phyloP scores from a whole-genome alignment of 2,329 filamentous ascomycete species.

The Thielaviopsis populi region DNA sequence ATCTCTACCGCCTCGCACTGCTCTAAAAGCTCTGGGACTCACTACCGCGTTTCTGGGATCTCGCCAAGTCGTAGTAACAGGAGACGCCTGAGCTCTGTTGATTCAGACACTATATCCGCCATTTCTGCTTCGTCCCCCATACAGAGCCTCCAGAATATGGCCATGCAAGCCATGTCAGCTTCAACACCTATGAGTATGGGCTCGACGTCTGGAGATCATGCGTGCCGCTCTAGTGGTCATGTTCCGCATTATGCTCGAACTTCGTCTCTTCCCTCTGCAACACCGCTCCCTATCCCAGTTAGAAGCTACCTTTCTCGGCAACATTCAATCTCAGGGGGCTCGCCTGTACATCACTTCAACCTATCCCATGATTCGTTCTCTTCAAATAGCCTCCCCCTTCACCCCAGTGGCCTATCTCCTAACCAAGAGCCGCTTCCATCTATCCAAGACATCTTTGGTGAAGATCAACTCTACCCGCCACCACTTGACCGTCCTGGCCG shows the following conservation, averaged over 20 bases:
- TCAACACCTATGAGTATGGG: background rate
- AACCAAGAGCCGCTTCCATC: constrained; percentile 2
- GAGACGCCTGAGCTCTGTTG: constrained; percentile 8
- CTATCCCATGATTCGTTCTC: background rate
- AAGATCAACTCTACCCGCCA: constrained; percentile 1
- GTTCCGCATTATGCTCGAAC: constrained; percentile 6
- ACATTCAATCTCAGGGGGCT: background rate
- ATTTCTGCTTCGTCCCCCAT: constrained; percentile 3
- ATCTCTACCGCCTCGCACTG: background rate
- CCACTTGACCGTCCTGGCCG: background rate
- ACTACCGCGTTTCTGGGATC: background rate
- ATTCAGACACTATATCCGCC: constrained; percentile 5
- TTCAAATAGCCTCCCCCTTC: constrained; percentile 4
- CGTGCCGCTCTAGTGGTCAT: background rate
- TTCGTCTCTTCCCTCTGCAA: constrained; percentile 3
- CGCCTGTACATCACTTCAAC: background rate
- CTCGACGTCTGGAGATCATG: background rate
- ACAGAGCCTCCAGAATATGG: constrained; percentile 6
- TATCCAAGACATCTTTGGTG: constrained; percentile 10
- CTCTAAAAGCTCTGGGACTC: background rate
- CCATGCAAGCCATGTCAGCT: constrained; percentile 11
- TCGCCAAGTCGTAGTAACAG: constrained; percentile 6
- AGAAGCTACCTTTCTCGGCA: constrained; percentile 4
- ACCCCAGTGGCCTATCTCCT: background rate
- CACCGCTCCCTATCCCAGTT: constrained; percentile 3